A percentile compares a stretch with the other conserved stretches of the same genome.
phyloP scores from a whole-genome alignment of 257 asterid species.

The Penstemon davidsonii region DNA sequence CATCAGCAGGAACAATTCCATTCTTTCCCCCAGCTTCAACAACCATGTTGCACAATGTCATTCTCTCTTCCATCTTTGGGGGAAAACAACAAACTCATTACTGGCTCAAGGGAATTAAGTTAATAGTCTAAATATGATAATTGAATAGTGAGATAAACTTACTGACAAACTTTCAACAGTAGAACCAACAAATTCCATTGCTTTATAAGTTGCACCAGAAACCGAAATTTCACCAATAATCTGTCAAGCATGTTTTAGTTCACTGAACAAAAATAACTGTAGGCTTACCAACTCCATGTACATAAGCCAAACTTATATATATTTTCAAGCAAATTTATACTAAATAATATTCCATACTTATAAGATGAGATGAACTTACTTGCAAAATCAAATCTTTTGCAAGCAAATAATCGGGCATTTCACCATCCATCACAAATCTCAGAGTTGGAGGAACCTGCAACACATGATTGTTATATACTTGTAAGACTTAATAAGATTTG shows the following conservation, averaged over 20 bases:
- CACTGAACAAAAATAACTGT: slow-evolving; percentile 19
- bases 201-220: slow-evolving; percentile 96
- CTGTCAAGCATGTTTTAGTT: slow-evolving; percentile 39
- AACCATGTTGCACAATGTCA: slow-evolving; percentile 99
- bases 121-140: not conserved
- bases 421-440: slow-evolving; percentile 96
- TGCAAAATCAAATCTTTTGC: slow-evolving; percentile 97
- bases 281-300: not conserved
- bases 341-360: not conserved
- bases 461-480: slow-evolving; percentile 6
- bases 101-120: not conserved
- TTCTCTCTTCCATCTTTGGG: slow-evolving; percentile 95
- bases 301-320: not conserved
- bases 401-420: slow-evolving; percentile 90
- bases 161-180: slow-evolving; percentile 92
- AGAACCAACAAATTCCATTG: slow-evolving; percentile 95
- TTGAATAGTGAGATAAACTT: slow-evolving; percentile 32
- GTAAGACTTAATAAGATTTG: not conserved
- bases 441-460: slow-evolving; percentile 91
- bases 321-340: not conserved
- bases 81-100: slow-evolving; percentile 5
- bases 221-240: slow-evolving; percentile 98
- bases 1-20: slow-evolving; percentile 91
- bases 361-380: slow-evolving; percentile 44
- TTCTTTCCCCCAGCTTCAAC: slow-evolving; percentile 98